Base-by-base conservation (phyloP, 352 stramenopile species). In the Phytophthora agathidicida region DNA sequence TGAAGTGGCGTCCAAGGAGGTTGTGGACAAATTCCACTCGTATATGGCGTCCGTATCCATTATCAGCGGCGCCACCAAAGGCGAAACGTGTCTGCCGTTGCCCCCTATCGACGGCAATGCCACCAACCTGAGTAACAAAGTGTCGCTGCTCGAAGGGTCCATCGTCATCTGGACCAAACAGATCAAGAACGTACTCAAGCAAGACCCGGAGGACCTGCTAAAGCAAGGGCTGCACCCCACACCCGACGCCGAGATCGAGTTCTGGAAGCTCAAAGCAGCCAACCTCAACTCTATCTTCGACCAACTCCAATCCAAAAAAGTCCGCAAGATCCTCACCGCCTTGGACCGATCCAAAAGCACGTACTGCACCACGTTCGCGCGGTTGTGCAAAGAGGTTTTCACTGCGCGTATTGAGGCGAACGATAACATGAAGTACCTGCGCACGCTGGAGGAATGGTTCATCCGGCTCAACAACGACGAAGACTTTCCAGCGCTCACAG, bases 91-190 rank as follows among this genome's bases (percentile, higher is more conserved):
- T 59, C 77, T 99, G 36, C 96, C 97, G 0, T 80, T 99, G 58
- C 97, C 97, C 8, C 94, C 94, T 0, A 80, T 97, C 2, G 89
- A 98, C 17, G 83, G 81, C 9, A 90, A 95, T 28, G 80, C 84
- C 0, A 81, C 75, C 7, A 91, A 88, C 33, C 20, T 90, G 38
- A 90, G 84, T 59, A 98, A 96, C 65, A 95, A 97, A 28, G 98
- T 99, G 54, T 98, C 96, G 10, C 71, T 99, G n/a, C 77, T 99
- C 0, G 97, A 99, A 74, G 91, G 94, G 4, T 97, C 96, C 31
- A 98, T 99, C 51, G 96, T 99, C 42, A 99, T 96, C 1, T 99
- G 97, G 97, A 99, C 96, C 27, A 99, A 99, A 68, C 97, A 99
- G 74, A 99, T 99, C 68, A 99, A 99, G 70, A 98, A 94, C 60